Evolutionary conservation across 345 rosid genomes (phyloP), one percentile per base, ranked within the genome.

Genomic region (Cardamine occulta): DNA sequence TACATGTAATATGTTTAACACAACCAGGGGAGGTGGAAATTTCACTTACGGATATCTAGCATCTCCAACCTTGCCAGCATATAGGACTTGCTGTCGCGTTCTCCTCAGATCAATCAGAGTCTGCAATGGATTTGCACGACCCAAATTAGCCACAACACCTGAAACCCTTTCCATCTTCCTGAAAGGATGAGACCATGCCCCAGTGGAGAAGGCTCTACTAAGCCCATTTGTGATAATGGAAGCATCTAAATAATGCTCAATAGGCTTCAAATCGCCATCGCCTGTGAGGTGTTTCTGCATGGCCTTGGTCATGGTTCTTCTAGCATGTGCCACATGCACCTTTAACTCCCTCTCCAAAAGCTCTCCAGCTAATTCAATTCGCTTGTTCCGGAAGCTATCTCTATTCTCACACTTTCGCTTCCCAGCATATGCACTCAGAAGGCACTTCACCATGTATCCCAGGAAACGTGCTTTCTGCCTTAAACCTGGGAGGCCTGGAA

Each of bases 31-130:
- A 34, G 49, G 60, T 34, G 53, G 8, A 69, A 66, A 56, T 54
- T 39, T 58, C 31, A 83, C 97, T 94, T 85, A 94, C 97, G 97
- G 97, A 69, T 88, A 94, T 90, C 99, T 81, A 4, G 99, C 96
- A 88, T 90, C 97, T 81, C 97, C 97, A 83, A 90, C 97, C 84
- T 87, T 92, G 83, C 97, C 99, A 3, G 96, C 89, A 80, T 90
- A 91, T 14, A 59, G 75, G 74, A 94, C 97, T 49, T 86, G 97
- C 55, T 91, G 96, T 2, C 97, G 83, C 54, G 89, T 86, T 87
- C 81, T 94, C 74, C 99, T 86, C 83, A 88, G 80, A 77, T 94
- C 99, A 73, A 86, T 80, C 81, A 88, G 73, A 26, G 93, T 82
- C 80, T 94, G 99, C 81, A 92, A 66, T 39, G 99, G 90, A 86